Percentiles rank a stretch among this genome's conserved stretches.
Evolutionary conservation across 208 protist species (phyloP).

Genomic region (Trypanosoma vivax): DNA sequence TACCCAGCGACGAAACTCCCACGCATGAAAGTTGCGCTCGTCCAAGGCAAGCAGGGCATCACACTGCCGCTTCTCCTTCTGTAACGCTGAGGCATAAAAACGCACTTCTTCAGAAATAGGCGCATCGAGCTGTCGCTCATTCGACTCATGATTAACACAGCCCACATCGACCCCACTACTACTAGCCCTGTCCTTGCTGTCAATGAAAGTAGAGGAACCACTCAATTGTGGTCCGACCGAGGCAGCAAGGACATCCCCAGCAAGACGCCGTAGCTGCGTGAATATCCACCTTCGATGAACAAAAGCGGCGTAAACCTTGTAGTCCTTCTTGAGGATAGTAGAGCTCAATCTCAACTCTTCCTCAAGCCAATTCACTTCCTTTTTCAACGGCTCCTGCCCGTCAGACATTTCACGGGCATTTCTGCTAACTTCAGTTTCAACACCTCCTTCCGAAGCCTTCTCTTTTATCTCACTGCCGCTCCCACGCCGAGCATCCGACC

Average conservation of each 20-base stretch:
- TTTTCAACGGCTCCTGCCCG: conserved; percentile 3
- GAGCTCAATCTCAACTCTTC: conserved; percentile 67
- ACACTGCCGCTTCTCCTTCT: conserved; percentile 59
- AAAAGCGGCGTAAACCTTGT: conserved; percentile 87
- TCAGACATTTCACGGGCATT: background rate
- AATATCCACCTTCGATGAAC: conserved; percentile 78
- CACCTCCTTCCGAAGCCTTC: background rate
- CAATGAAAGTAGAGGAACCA: background rate
- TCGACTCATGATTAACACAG: too few relatives aligned
- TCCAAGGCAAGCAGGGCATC: conserved; percentile 69
- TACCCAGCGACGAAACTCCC: conserved; percentile 80
- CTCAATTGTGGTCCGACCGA: background rate
- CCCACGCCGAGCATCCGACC: too few relatives aligned
- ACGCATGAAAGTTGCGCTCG: conserved; percentile 89
- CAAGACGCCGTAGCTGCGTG: conserved; percentile 31
- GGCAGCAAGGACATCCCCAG: conserved; percentile 17
- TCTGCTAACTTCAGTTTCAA: background rate
- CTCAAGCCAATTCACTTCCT: conserved; percentile 18
- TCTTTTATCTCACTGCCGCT: background rate
- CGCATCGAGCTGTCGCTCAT: too few relatives aligned
- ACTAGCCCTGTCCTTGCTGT: background rate
- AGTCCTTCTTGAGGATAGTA: conserved; percentile 52
- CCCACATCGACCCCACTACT: background rate
- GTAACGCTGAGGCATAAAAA: conserved; percentile 18
- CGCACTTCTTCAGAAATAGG: conserved; percentile 10